Conservation (phyloP, 2,329 filamentous ascomycete genomes). For the Aspergillus unguis region DNA sequence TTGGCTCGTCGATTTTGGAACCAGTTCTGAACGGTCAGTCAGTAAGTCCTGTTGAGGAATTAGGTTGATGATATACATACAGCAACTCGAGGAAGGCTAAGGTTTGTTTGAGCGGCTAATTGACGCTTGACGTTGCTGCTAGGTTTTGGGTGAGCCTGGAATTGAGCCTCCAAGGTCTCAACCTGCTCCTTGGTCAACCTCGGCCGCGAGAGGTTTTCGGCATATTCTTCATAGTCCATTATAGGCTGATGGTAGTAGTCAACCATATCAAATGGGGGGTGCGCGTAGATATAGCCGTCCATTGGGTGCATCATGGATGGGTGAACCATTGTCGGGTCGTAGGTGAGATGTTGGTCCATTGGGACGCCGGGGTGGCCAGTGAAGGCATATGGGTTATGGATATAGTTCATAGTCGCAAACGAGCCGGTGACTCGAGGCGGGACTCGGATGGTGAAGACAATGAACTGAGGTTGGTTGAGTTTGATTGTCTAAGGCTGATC, state of each 20-base stretch:
- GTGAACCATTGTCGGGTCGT: constrained; percentile 36
- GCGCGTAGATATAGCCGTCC: constrained; percentile 38
- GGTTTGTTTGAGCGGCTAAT: constrained; percentile 48
- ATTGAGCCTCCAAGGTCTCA: constrained; percentile 49
- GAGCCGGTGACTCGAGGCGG: constrained; percentile 9
- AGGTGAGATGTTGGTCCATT: constrained; percentile 37
- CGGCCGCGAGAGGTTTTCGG: constrained; percentile 48
- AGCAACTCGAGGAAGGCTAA: constrained; percentile 49
- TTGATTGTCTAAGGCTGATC: constrained; percentile 8
- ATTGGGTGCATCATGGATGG: constrained; percentile 39
- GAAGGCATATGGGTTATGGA: constrained; percentile 38
- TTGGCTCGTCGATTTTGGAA: constrained; percentile 53
- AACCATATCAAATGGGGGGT: constrained; percentile 41
- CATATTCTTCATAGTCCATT: constrained; percentile 47
- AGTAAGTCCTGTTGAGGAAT: constrained; percentile 10
- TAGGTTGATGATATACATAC: constrained; percentile 33
- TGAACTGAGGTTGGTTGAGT: not conserved
- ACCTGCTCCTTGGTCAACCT: constrained; percentile 53
- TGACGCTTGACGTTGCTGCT: constrained; percentile 50
- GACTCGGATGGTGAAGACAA: constrained; percentile 6
- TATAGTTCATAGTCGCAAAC: constrained; percentile 36
- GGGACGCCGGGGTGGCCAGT: constrained; percentile 33
- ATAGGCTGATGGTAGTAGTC: constrained; percentile 42
- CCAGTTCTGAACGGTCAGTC: constrained; percentile 43
- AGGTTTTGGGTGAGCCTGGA: constrained; percentile 50